These are phyloP conservation scores for Excoecaria agallocha DNA, from an alignment of 345 rosid species.

Conservation along the genomic window DNA sequence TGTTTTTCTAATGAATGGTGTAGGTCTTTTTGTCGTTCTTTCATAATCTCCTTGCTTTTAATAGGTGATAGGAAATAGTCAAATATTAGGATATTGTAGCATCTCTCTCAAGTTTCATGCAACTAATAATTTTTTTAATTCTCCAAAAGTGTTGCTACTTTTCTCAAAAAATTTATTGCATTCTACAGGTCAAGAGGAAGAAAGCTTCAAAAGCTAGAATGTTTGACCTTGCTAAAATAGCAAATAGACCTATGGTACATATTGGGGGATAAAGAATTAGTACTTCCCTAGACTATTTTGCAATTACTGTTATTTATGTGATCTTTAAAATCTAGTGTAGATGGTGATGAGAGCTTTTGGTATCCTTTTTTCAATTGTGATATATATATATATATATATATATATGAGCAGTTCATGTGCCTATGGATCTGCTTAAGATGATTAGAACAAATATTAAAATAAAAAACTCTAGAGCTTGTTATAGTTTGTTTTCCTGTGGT, in stretches of 20 bases:
- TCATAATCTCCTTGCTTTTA: neutral
- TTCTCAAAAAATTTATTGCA: neutral
- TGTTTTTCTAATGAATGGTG: neutral
- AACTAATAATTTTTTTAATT: too few relatives aligned
- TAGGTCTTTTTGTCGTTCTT: neutral
- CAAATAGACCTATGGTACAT: conserved; percentile 83
- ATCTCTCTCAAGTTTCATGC: too few relatives aligned
- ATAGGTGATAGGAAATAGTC: neutral
- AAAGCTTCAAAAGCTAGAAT: conserved; percentile 80
- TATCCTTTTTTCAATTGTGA: too few relatives aligned
- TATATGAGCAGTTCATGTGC: too few relatives aligned
- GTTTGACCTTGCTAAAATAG: conserved; percentile 79
- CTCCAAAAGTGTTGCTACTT: neutral
- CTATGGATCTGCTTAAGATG: too few relatives aligned
- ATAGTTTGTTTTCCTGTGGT: too few relatives aligned
- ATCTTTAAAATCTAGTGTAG: neutral
- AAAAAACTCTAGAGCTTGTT: too few relatives aligned
- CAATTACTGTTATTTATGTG: neutral
- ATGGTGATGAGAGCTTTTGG: neutral
- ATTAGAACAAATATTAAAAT: too few relatives aligned
- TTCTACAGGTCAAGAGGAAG: conserved; percentile 68
- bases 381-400: too few relatives aligned
- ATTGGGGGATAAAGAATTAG: conserved; percentile 58
- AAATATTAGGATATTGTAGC: neutral
- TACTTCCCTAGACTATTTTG: conserved; percentile 5